Evolutionary conservation across 2,329 filamentous ascomycete genomes (phyloP).

Genomic region (Pseudopyricularia cyperi): DNA sequence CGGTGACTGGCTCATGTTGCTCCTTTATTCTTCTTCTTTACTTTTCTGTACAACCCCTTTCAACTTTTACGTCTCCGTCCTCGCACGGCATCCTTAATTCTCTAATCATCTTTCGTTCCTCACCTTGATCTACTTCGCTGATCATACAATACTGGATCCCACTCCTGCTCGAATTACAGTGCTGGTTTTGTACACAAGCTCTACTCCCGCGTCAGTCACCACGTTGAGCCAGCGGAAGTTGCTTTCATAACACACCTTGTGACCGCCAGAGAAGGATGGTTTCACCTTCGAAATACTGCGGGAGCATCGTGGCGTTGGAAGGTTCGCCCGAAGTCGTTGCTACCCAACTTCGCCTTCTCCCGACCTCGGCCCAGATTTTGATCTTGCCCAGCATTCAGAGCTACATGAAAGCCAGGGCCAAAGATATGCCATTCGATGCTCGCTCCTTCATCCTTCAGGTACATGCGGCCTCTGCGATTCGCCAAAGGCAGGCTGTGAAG

Average conservation of each 20-base stretch:
- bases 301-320: slow-evolving; percentile 47
- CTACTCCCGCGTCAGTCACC: not conserved
- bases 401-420: slow-evolving; percentile 24
- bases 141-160: no score
- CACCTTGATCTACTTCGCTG: no score
- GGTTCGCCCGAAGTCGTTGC: slow-evolving; percentile 40
- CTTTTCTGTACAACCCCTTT: not conserved
- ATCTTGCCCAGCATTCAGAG: slow-evolving; percentile 39
- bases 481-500: slow-evolving; percentile 31
- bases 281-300: slow-evolving; percentile 17
- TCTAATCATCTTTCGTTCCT: no score
- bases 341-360: slow-evolving; percentile 47
- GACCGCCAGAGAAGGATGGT: not conserved
- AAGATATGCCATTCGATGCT: slow-evolving; percentile 17
- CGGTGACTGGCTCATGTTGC: not conserved
- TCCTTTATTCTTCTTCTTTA: not conserved
- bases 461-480: slow-evolving; percentile 33
- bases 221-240: not conserved
- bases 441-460: slow-evolving; percentile 31
- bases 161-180: no score
- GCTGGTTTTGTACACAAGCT: no score
- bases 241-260: not conserved
- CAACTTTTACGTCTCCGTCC: not conserved
- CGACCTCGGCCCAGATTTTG: slow-evolving; percentile 43
- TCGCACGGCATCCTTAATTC: not conserved